phyloP scores from a whole-genome alignment of 169 alveolate genomes.

The Hepatocystis sp. region DNA sequence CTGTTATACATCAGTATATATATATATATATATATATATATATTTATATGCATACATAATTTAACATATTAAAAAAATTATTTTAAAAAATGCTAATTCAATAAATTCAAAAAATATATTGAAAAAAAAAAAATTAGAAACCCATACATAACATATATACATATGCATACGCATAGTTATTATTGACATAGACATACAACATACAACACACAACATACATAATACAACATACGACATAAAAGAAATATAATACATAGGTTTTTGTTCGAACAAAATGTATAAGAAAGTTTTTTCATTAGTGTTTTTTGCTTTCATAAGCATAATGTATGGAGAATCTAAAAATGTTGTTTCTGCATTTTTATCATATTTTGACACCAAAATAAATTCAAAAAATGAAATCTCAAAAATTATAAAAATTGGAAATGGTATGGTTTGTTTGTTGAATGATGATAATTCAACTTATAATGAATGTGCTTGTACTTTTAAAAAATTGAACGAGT shows the following conservation, averaged over 20 bases:
- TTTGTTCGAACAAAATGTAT: constrained; percentile 65
- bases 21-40: not conserved
- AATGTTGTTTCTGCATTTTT: constrained; percentile 51
- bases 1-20: not conserved
- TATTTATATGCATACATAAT: too few relatives aligned
- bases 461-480: constrained; percentile 65
- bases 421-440: constrained; percentile 35
- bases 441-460: constrained; percentile 9
- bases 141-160: too few relatives aligned
- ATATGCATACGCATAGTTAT: too few relatives aligned
- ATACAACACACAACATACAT: too few relatives aligned
- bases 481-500: constrained; percentile 45
- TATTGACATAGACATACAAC: too few relatives aligned
- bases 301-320: constrained; percentile 15
- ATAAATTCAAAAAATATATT: too few relatives aligned
- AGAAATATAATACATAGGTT: too few relatives aligned
- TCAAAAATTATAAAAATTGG: constrained; percentile 67
- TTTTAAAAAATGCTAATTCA: too few relatives aligned
- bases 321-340: constrained; percentile 21
- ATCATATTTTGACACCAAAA: constrained; percentile 42
- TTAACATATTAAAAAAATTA: too few relatives aligned
- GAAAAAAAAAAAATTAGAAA: too few relatives aligned
- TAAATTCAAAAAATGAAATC: constrained; percentile 52
- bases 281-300: constrained; percentile 8
- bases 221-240: too few relatives aligned